Conservation (phyloP, 2,329 filamentous ascomycete species). For the Paraphoma chrysanthemicola region DNA sequence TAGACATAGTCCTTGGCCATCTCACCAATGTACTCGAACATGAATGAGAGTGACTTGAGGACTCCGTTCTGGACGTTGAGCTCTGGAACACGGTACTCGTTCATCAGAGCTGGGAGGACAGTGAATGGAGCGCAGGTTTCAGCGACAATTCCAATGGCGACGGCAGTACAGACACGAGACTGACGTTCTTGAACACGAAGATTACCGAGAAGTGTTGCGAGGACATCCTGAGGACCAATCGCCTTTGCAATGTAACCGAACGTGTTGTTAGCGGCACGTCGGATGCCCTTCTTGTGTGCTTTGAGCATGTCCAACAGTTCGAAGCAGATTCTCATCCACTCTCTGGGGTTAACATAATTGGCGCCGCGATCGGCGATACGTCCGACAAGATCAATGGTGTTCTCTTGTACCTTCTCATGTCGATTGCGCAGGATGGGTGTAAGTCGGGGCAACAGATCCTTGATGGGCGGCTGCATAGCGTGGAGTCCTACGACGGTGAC, state of each 20-base stretch:
- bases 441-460: slow-evolving; percentile 89
- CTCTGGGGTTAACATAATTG: slow-evolving; percentile 93
- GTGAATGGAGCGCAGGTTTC: slow-evolving; percentile 99
- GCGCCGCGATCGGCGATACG: slow-evolving; percentile 97
- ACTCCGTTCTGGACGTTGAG: slow-evolving; percentile 99
- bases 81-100: slow-evolving; percentile 97
- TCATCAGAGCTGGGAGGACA: slow-evolving; percentile 98
- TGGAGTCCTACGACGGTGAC: slow-evolving; percentile 98
- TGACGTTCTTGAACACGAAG: slow-evolving; percentile 96
- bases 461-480: slow-evolving; percentile 98
- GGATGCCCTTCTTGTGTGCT: slow-evolving; percentile 98
- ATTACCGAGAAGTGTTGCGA: slow-evolving; percentile 95
- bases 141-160: slow-evolving; percentile 97
- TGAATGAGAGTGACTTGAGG: slow-evolving; percentile 92
- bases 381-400: slow-evolving; percentile 96
- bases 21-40: slow-evolving; percentile 99
- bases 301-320: slow-evolving; percentile 99
- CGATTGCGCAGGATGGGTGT: slow-evolving; percentile 98
- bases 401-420: slow-evolving; percentile 99
- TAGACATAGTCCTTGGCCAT: slow-evolving; percentile 99
- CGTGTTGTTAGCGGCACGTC: slow-evolving; percentile 97
- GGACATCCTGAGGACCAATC: slow-evolving; percentile 95
- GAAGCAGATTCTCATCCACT: slow-evolving; percentile 99
- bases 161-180: slow-evolving; percentile 96
- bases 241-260: slow-evolving; percentile 99